These are phyloP conservation scores for Haplosporangium gracile DNA, from an alignment of 192 early-diverging fungal genomes.

Conservation along the genomic window DNA sequence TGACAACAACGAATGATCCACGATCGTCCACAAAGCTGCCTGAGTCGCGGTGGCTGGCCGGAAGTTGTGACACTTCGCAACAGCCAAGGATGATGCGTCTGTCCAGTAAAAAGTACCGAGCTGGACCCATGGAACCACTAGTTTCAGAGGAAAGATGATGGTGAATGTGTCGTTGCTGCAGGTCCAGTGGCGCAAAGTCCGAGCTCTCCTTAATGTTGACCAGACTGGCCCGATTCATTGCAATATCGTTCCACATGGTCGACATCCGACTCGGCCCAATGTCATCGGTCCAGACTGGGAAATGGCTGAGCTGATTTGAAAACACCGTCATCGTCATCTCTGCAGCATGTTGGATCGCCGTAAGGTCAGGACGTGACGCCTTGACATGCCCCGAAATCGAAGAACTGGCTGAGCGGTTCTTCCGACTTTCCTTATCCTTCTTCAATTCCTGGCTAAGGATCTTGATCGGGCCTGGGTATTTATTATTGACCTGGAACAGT, in stretches of 20 bases:
- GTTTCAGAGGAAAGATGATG: constrained; percentile 1
- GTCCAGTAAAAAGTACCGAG: constrained; percentile 80
- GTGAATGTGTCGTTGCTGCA: constrained; percentile 10
- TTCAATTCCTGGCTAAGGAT: constrained; percentile 43
- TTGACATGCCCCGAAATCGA: constrained; percentile 36
- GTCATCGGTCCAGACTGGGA: constrained; percentile 73
- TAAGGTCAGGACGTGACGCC: constrained; percentile 54
- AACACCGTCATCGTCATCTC: constrained; percentile 80
- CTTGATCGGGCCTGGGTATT: constrained; percentile 52
- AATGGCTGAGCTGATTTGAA: constrained; percentile 78
- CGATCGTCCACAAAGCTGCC: constrained; percentile 18
- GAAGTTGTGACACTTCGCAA: constrained; percentile 65
- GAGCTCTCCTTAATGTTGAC: background rate
- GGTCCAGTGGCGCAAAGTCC: background rate
- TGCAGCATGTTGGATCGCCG: constrained; percentile 78
- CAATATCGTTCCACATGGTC: constrained; percentile 75
- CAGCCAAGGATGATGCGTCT: constrained; percentile 75
- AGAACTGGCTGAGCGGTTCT: constrained; percentile 44
- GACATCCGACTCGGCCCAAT: constrained; percentile 73
- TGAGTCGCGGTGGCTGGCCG: background rate
- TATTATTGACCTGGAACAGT: constrained; percentile 54
- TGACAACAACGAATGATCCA: constrained; percentile 65
- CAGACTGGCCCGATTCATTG: constrained; percentile 25
- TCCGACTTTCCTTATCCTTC: constrained; percentile 46
- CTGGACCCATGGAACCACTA: constrained; percentile 45